phyloP scores from a whole-genome alignment of 2,329 filamentous ascomycete species.

The Penicillium occitanis region DNA sequence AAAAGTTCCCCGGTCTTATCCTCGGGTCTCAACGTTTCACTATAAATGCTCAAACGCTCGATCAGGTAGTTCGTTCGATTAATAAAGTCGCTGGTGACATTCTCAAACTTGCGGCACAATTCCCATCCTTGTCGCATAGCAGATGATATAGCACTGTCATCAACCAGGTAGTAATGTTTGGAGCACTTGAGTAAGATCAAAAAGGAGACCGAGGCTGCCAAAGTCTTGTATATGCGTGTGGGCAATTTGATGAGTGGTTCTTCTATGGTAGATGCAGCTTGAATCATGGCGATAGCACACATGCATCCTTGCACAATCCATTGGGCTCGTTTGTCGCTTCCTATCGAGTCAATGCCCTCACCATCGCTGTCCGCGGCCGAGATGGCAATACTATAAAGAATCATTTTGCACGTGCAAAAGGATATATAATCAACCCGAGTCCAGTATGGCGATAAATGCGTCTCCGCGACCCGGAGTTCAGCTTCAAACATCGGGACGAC shows the following conservation, averaged over 20 bases:
- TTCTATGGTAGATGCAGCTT: constrained; percentile 6
- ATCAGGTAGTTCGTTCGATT: background rate
- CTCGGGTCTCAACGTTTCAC: constrained; percentile 7
- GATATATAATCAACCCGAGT: constrained; percentile 15
- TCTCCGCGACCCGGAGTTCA: constrained; percentile 14
- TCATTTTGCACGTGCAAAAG: constrained; percentile 15
- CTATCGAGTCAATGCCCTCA: background rate
- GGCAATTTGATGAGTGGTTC: constrained; percentile 5
- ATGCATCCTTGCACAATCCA: constrained; percentile 16
- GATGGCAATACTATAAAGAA: constrained; percentile 19
- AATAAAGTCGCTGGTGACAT: constrained; percentile 9
- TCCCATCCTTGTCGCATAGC: constrained; percentile 18
- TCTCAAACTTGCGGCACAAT: background rate
- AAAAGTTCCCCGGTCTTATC: constrained; percentile 14
- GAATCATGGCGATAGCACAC: constrained; percentile 1
- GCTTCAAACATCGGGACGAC: constrained; percentile 16
- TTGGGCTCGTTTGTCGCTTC: background rate
- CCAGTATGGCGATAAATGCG: constrained; percentile 15
- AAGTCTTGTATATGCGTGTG: constrained; percentile 7
- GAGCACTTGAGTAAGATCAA: constrained; percentile 15
- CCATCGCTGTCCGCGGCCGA: background rate
- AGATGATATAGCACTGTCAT: background rate
- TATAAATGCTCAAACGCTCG: constrained; percentile 15
- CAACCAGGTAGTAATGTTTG: constrained; percentile 11
- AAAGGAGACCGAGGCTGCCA: constrained; percentile 17